Conservation (phyloP, 1,284 basidiomycete genomes). For the Papiliotrema terrestris region DNA sequence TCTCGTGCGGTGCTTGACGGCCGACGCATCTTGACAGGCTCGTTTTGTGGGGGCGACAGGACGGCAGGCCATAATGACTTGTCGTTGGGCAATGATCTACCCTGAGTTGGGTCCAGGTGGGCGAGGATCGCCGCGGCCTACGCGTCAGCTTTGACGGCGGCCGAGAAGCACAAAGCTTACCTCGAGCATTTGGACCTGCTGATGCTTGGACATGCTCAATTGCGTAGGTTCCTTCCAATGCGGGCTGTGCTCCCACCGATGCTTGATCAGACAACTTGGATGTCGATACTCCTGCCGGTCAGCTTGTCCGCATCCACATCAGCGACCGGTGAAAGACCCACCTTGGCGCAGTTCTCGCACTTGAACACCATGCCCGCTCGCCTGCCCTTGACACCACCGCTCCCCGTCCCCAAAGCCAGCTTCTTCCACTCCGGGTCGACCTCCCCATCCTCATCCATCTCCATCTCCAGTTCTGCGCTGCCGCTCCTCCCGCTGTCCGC, state of each 20-base stretch:
- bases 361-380: conserved; percentile 75
- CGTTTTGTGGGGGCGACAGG: conserved; percentile 50
- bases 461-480: conserved; percentile 34
- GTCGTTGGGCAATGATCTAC: conserved; percentile 83
- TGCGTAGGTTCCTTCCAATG: conserved; percentile 97
- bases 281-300: conserved; percentile 76
- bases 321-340: conserved; percentile 32
- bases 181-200: conserved; percentile 95
- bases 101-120: conserved; percentile 62
- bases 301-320: background rate
- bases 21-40: conserved; percentile 23
- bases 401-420: conserved; percentile 45
- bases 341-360: conserved; percentile 90
- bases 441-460: conserved; percentile 26
- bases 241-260: conserved; percentile 95
- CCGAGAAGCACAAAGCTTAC: conserved; percentile 47
- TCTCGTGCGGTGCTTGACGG: conserved; percentile 30
- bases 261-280: conserved; percentile 91
- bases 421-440: conserved; percentile 30
- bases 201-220: conserved; percentile 91
- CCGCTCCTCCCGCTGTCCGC: conserved; percentile 25
- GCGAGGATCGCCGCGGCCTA: conserved; percentile 92
- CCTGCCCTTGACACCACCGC: conserved; percentile 55
- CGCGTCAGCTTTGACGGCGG: background rate
- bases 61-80: conserved; percentile 67